These are phyloP conservation scores for Asterophora lycoperdoides DNA, from an alignment of 768 basidiomycete species.

Conservation along the genomic window DNA sequence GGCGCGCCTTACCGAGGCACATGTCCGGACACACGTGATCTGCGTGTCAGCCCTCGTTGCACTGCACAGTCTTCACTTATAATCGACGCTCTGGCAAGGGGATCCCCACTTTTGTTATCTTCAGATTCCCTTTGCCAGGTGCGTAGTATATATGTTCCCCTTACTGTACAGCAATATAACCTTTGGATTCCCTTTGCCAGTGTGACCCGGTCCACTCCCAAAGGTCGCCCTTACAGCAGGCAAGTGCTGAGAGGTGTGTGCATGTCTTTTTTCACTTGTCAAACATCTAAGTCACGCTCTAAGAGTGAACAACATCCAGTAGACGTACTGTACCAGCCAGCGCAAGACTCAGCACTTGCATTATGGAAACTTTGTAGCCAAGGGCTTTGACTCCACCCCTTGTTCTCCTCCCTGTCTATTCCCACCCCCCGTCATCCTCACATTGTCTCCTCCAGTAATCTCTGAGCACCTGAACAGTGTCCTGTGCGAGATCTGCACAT, in stretches of 20 bases:
- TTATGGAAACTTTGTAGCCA: slow-evolving; percentile 55
- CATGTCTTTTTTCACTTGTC: slow-evolving; percentile 54
- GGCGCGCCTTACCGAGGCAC: too few species aligned
- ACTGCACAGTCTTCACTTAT: too few species aligned
- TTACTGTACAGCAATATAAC: too few species aligned
- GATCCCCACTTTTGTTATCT: too few species aligned
- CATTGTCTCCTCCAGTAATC: slow-evolving; percentile 9
- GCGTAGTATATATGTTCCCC: too few species aligned
- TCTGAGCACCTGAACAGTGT: slow-evolving; percentile 52
- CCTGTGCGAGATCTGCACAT: slow-evolving; percentile 32
- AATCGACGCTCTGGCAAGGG: too few species aligned
- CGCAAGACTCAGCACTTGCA: slow-evolving; percentile 43
- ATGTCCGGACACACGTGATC: too few species aligned
- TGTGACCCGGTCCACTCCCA: too few species aligned
- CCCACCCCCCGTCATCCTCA: slow-evolving; percentile 10
- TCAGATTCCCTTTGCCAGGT: too few species aligned
- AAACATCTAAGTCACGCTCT: neutral
- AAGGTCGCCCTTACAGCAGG: too few species aligned
- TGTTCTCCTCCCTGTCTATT: slow-evolving; percentile 1
- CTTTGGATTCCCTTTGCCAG: too few species aligned
- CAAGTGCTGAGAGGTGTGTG: slow-evolving; percentile 65
- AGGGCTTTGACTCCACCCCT: slow-evolving; percentile 43
- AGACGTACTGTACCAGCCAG: slow-evolving; percentile 59
- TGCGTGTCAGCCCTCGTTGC: too few species aligned
- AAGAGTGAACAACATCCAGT: neutral